Conservation (phyloP, 176 grass and related monocot genomes). For the Triticum timopheevii region DNA sequence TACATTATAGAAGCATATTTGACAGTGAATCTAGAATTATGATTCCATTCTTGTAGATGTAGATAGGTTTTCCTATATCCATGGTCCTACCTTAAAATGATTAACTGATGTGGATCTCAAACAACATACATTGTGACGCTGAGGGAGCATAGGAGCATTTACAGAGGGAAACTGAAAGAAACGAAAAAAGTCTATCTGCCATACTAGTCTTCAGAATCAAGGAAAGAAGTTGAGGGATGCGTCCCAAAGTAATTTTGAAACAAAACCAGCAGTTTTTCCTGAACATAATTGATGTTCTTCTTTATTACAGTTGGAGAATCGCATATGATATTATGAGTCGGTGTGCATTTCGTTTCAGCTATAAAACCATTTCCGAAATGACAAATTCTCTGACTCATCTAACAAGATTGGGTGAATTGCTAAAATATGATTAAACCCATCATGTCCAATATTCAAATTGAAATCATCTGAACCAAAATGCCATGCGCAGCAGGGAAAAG, state of each 20-base stretch:
- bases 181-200: background rate
- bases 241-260: background rate
- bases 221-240: background rate
- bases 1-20: background rate
- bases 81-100: background rate
- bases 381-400: background rate
- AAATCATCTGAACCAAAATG: background rate
- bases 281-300: background rate
- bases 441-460: background rate
- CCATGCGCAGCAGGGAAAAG: background rate
- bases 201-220: background rate
- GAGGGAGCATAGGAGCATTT: background rate
- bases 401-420: background rate
- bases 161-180: background rate
- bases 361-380: background rate
- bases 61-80: background rate
- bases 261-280: background rate
- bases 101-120: background rate
- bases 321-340: background rate
- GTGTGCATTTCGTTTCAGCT: background rate
- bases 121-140: background rate
- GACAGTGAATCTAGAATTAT: background rate
- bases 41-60: background rate
- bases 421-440: background rate
- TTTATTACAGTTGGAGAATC: background rate